Base-by-base conservation (phyloP, 78 protist species). In the Dictyostelium firmibasis region DNA sequence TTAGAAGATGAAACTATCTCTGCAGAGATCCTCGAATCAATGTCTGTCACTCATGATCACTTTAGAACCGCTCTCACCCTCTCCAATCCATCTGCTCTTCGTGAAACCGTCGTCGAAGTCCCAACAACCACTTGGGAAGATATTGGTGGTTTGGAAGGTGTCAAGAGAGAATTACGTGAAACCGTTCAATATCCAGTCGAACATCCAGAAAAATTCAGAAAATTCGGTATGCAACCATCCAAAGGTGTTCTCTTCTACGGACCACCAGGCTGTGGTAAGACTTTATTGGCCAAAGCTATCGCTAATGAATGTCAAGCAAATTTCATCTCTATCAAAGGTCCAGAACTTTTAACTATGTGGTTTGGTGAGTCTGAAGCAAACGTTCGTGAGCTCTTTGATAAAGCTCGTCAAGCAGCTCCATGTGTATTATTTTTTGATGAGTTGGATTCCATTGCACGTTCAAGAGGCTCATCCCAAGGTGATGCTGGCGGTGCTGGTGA, bases 341-440 rank as follows among this genome's bases (percentile, higher is more conserved):
- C 99, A 88, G 97, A 96, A 64, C 96, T 98, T 7, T 62, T 92
- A 47, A 99, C 99, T 50, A 99, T 99, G 99, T 99, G 99, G 99
- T 99, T 99, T 74, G 99, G 99, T 38, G 99, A 99, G 97, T 98
- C 99, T 47, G 99, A 99, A 95, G 98, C 99, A 23, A 99, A 99
- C 81, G 99, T 99, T 72, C 99, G 99, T 75, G 99, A 99, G 33
- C 91, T 99, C 81, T 99, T 99, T 97, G 99, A 99, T 98, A 99
- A 99, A 98, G 99, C 99, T 3, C 93, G 99, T 47, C 95, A 93
- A 29, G 99, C 99, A 1, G 99, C 99, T 6, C 99, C 99, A 8
- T 99, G 99, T 97, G 99, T 99, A 33, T 98, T 99, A 85, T 99
- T 99, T 99, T 99, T 99, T 79, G 99, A 99, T 94, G 99, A 99